Percentiles rank a stretch among this genome's conserved stretches.
Evolutionary conservation across 1,139 yeast species (phyloP).

Genomic region (Wickerhamiella pararugosa): DNA sequence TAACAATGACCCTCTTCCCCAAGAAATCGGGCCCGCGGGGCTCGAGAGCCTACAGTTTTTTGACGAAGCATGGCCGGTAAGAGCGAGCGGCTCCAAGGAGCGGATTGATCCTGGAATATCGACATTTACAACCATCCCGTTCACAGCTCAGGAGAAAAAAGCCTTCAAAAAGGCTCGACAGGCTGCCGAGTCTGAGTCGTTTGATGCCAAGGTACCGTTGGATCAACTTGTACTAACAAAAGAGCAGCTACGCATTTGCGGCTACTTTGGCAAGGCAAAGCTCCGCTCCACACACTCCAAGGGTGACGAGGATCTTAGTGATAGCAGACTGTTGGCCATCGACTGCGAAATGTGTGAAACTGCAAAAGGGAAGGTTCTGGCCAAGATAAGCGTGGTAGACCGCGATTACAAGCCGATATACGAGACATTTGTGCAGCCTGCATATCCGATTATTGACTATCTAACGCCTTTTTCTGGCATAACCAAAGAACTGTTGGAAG

Average conservation of each 20-base stretch:
- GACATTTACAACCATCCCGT: conserved; percentile 40
- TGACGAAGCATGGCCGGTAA: conserved; percentile 30
- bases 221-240: conserved; percentile 11
- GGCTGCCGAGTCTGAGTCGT: conserved; percentile 18
- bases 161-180: not conserved
- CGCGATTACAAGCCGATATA: conserved; percentile 43
- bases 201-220: conserved; percentile 39
- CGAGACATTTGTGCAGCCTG: conserved; percentile 69
- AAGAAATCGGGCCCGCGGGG: conserved; percentile 11
- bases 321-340: conserved; percentile 49
- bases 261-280: not conserved
- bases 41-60: conserved; percentile 32
- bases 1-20: conserved; percentile 1
- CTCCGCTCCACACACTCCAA: conserved; percentile 42
- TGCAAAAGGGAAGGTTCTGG: conserved; percentile 41
- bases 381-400: conserved; percentile 64
- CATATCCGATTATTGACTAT: conserved; percentile 58
- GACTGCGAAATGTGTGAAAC: conserved; percentile 91
- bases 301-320: conserved; percentile 5
- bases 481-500: conserved; percentile 46
- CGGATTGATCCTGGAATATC: conserved; percentile 40
- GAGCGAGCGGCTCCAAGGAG: conserved; percentile 49
- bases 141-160: conserved; percentile 25
- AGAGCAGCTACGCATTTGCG: not conserved
- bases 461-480: conserved; percentile 78